These are phyloP conservation scores for Primulina eburnea DNA, from an alignment of 257 asterid species.

Conservation along the genomic window DNA sequence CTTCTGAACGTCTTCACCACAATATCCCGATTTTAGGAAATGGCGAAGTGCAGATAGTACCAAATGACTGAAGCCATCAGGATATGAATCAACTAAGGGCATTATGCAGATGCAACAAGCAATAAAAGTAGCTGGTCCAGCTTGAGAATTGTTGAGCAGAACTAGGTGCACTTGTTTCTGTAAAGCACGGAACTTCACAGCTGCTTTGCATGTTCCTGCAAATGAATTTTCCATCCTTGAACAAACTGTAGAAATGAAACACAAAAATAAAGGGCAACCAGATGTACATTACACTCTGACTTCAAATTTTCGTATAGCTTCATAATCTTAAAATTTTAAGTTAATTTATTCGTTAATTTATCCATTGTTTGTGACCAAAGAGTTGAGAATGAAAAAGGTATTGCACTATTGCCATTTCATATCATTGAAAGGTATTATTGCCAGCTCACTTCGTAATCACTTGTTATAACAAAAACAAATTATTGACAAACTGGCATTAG, in stretches of 20 bases:
- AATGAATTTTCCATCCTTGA: slow-evolving; percentile 23
- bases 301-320: neutral
- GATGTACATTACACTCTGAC: slow-evolving; percentile 18
- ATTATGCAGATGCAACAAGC: slow-evolving; percentile 70
- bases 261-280: neutral
- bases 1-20: slow-evolving; percentile 40
- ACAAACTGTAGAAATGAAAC: slow-evolving; percentile 14
- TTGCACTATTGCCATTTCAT: slow-evolving; percentile 9
- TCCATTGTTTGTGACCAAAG: neutral
- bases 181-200: slow-evolving; percentile 62
- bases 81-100: slow-evolving; percentile 50
- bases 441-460: slow-evolving; percentile 2
- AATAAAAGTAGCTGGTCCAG: slow-evolving; percentile 68
- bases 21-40: slow-evolving; percentile 41
- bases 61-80: slow-evolving; percentile 83
- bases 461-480: neutral
- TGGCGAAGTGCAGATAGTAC: slow-evolving; percentile 68
- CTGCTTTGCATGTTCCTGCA: slow-evolving; percentile 75
- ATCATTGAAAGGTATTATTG: slow-evolving; percentile 11
- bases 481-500: no score
- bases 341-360: neutral
- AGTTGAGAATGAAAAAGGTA: slow-evolving; percentile 17
- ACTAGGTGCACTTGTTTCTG: slow-evolving; percentile 59
- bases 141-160: slow-evolving; percentile 51
- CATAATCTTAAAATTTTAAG: slow-evolving; percentile 12